These are phyloP conservation scores for Nemania abortiva DNA, from an alignment of 2,329 filamentous ascomycete genomes.

Conservation along the genomic window DNA sequence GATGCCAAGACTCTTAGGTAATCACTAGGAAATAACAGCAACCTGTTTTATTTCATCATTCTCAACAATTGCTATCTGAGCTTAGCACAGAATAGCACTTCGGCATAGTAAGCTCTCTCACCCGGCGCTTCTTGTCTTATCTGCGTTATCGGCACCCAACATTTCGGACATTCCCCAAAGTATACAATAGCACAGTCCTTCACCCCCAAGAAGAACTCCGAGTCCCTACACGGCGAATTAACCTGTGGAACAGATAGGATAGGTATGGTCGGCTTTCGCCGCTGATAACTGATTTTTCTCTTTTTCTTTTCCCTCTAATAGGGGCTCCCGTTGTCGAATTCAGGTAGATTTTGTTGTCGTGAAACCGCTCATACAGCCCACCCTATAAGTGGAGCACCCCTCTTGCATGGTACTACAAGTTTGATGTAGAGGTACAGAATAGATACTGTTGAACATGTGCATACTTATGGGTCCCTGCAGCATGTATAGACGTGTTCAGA, in stretches of 20 bases:
- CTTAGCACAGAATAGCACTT: constrained; percentile 4
- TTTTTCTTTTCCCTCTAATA: background rate
- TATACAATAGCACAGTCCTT: constrained; percentile 1
- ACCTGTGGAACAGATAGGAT: background rate
- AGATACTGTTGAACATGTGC: background rate
- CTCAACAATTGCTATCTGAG: constrained; percentile 38
- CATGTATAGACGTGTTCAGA: background rate
- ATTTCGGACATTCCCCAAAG: constrained; percentile 49
- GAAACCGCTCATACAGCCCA: background rate
- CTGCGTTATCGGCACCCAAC: constrained; percentile 43
- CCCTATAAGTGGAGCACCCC: background rate
- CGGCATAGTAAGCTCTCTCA: constrained; percentile 31
- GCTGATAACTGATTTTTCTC: background rate
- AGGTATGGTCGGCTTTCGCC: background rate
- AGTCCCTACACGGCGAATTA: background rate
- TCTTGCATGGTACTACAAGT: background rate
- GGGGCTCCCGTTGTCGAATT: background rate
- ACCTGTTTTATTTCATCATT: constrained; percentile 1
- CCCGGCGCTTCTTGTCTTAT: constrained; percentile 17
- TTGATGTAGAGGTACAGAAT: no score
- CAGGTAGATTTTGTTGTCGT: background rate
- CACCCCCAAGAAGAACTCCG: background rate
- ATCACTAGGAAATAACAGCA: background rate
- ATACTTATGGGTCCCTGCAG: background rate
- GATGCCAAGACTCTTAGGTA: background rate